phyloP scores from a whole-genome alignment of 129 eudicot genomes.

The Pittosporum tobira region DNA sequence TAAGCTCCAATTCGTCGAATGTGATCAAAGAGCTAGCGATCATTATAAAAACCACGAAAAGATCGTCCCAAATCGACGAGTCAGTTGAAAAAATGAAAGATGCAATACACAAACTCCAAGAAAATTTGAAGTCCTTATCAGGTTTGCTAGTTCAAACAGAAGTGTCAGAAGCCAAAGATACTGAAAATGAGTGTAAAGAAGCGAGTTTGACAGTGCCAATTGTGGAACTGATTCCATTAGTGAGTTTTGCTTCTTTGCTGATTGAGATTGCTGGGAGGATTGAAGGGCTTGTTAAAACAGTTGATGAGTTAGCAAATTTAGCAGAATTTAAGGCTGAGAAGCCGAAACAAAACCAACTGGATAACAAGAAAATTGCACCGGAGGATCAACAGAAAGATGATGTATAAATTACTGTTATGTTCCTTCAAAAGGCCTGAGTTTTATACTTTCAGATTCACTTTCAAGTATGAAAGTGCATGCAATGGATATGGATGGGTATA shows the following conservation, averaged over 20 bases:
- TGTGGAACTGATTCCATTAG: conserved; percentile 38
- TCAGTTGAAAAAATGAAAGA: conserved; percentile 37
- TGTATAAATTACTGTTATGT: too few relatives aligned
- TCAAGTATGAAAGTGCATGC: too few relatives aligned
- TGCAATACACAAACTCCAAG: conserved; percentile 34
- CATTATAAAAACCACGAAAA: conserved; percentile 34
- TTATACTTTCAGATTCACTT: too few relatives aligned
- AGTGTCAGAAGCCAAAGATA: neutral
- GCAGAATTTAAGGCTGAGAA: conserved; percentile 40
- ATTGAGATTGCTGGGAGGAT: conserved; percentile 41
- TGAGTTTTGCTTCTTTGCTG: conserved; percentile 52
- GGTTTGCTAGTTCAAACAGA: conserved; percentile 17
- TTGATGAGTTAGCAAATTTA: conserved; percentile 39
- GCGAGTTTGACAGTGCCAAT: conserved; percentile 22
- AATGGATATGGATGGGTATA: too few relatives aligned
- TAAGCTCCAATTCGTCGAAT: conserved; percentile 33
- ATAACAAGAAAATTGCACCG: neutral
- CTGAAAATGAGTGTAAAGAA: conserved; percentile 16
- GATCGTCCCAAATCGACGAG: conserved; percentile 31
- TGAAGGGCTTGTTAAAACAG: conserved; percentile 44
- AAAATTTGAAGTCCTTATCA: conserved; percentile 33
- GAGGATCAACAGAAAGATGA: neutral
- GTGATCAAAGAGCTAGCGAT: conserved; percentile 40
- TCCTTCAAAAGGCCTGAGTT: too few relatives aligned
- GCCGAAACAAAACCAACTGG: conserved; percentile 20